Evolutionary conservation across 148 eudicot genomes (phyloP).

Genomic region (Diospyros kaki): DNA sequence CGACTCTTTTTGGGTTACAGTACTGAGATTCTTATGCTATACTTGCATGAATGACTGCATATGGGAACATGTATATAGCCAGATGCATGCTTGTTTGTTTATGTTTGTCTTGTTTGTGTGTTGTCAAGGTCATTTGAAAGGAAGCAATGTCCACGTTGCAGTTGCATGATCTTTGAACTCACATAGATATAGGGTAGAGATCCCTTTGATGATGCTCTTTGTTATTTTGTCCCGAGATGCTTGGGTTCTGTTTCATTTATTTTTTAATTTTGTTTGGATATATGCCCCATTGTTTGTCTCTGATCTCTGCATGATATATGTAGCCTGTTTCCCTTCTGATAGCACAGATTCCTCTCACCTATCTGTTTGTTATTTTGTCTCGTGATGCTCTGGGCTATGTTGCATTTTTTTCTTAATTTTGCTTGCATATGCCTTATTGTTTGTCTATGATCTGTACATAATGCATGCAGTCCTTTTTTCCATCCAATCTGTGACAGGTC

Average conservation of each 20-base stretch:
- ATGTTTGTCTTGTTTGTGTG: not conserved
- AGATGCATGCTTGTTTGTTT: not conserved
- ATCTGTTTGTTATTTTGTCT: too few relatives aligned
- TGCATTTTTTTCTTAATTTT: not conserved
- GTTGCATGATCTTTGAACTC: not conserved
- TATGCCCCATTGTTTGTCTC: not conserved
- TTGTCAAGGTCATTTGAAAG: not conserved
- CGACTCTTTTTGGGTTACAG: too few relatives aligned
- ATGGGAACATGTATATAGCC: not conserved
- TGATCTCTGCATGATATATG: too few relatives aligned
- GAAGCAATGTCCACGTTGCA: not conserved
- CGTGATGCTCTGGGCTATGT: too few relatives aligned
- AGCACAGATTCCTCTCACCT: too few relatives aligned
- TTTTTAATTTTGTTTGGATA: not conserved
- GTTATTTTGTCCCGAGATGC: not conserved
- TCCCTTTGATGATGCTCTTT: not conserved
- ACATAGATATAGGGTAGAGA: not conserved
- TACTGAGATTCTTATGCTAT: too few relatives aligned
- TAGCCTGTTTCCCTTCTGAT: too few relatives aligned
- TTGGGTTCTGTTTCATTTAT: not conserved
- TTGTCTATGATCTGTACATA: not conserved
- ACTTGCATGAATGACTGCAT: not conserved
- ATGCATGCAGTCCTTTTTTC: not conserved
- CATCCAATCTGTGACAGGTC: conserved; percentile 23
- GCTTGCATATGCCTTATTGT: not conserved